A percentile compares a stretch with the other conserved stretches of the same genome.
Evolutionary conservation across 768 basidiomycete species (phyloP).

Genomic region (Coprinopsis marcescibilis): DNA sequence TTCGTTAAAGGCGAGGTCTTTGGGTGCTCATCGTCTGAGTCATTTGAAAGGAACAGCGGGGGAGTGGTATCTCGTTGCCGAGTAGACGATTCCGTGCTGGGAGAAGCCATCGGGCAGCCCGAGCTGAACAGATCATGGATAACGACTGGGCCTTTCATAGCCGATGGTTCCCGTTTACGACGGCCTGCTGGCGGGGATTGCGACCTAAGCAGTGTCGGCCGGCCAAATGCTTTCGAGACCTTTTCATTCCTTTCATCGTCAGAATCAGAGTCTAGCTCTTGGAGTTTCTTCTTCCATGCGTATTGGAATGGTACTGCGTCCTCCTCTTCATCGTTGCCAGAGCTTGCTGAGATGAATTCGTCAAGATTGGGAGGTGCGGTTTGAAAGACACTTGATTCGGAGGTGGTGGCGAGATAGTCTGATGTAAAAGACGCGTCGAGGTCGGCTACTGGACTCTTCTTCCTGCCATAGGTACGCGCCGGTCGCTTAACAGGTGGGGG

Average conservation of each 20-base stretch:
- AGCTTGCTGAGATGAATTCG: conserved; percentile 25
- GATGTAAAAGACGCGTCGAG: conserved; percentile 19
- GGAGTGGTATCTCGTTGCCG: neutral
- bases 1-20: neutral
- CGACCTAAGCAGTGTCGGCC: no score
- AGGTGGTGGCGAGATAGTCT: conserved; percentile 18
- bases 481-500: conserved; percentile 34
- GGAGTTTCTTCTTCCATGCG: conserved; percentile 37
- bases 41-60: neutral
- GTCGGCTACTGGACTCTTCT: neutral
- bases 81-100: neutral
- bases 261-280: conserved; percentile 34
- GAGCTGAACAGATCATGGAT: neutral
- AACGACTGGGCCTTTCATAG: neutral
- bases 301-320: conserved; percentile 29
- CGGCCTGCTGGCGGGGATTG: neutral
- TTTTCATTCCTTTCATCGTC: conserved; percentile 18
- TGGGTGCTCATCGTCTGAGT: neutral
- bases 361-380: conserved; percentile 26
- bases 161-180: neutral
- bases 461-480: conserved; percentile 39
- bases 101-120: neutral
- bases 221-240: neutral
- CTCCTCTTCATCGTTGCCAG: conserved; percentile 15
- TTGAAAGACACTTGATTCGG: conserved; percentile 26